Evolutionary conservation across 805 yeast species (phyloP).

Genomic region (Spathaspora passalidarum): DNA sequence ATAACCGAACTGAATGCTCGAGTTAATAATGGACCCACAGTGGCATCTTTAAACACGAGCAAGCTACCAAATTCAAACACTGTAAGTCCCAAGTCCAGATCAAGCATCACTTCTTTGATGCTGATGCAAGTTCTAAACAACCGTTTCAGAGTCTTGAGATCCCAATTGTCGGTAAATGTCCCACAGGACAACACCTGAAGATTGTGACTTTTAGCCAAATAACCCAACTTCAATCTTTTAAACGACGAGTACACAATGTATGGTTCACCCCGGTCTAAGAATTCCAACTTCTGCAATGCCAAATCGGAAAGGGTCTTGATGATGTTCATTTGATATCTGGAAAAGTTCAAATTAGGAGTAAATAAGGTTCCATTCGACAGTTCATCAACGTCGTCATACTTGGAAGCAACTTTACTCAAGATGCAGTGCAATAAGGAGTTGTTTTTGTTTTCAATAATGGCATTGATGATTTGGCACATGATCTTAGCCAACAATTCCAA

Average conservation of each 20-base stretch:
- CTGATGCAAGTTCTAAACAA: conserved; percentile 51
- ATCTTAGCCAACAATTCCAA: conserved; percentile 30
- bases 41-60: conserved; percentile 42
- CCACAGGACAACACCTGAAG: conserved; percentile 64
- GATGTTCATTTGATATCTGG: conserved; percentile 22
- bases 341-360: conserved; percentile 16
- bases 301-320: conserved; percentile 28
- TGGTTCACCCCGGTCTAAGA: conserved; percentile 55
- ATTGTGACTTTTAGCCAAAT: conserved; percentile 51
- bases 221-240: conserved; percentile 47
- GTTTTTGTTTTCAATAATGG: conserved; percentile 23
- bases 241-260: conserved; percentile 52
- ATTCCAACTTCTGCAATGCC: conserved; percentile 38
- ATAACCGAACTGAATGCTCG: conserved; percentile 50
- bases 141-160: conserved; percentile 40
- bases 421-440: conserved; percentile 26
- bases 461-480: conserved; percentile 33
- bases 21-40: conserved; percentile 38
- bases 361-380: not conserved
- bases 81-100: conserved; percentile 48
- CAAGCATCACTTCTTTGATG: conserved; percentile 50
- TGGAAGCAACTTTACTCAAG: conserved; percentile 22
- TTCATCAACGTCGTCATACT: conserved; percentile 14
- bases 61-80: conserved; percentile 57
- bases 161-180: conserved; percentile 43